Evolutionary conservation across 768 basidiomycete species (phyloP).

Genomic region (Boletus patriciae): DNA sequence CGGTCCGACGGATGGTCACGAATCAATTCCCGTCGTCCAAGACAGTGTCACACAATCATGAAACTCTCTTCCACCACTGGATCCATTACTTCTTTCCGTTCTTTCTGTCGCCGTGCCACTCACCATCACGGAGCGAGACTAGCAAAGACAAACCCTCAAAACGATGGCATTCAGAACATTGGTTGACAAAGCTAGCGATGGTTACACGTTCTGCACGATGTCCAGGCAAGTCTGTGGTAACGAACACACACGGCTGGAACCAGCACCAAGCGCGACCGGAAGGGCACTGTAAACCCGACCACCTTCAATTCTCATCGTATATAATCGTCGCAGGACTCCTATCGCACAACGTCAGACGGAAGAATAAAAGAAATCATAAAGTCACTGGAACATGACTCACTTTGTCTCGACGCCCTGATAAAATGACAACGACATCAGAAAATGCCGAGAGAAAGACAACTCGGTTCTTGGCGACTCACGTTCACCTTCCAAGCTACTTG

Average conservation of each 20-base stretch:
- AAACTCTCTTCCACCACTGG: no score
- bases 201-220: background rate
- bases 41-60: no score
- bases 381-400: background rate
- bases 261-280: background rate
- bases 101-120: no score
- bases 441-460: background rate
- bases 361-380: no score
- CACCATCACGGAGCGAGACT: background rate
- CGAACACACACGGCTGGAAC: background rate
- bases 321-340: slow-evolving; percentile 7
- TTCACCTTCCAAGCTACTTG: slow-evolving; percentile 14
- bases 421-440: background rate
- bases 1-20: no score
- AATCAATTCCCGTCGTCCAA: no score
- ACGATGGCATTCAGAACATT: background rate
- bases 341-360: background rate
- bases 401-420: slow-evolving; percentile 10
- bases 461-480: background rate
- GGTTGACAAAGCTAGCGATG: background rate
- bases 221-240: background rate
- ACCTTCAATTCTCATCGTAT: slow-evolving; percentile 5
- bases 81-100: no score
- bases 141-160: background rate
- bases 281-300: background rate